Conservation (phyloP, 2,329 filamentous ascomycete genomes). For the Aspergillus piperis region DNA sequence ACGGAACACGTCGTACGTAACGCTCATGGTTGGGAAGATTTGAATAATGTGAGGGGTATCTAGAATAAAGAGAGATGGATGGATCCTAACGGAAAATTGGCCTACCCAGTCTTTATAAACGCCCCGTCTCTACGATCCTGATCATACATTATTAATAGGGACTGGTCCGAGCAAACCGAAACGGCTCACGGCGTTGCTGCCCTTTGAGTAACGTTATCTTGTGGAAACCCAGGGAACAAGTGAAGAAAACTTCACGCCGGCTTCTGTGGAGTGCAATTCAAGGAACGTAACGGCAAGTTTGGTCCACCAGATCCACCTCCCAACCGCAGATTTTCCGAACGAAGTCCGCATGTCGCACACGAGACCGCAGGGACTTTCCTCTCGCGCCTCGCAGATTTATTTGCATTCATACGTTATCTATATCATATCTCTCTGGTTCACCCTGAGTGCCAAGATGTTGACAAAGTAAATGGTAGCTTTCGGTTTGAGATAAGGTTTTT, state of each 20-base stretch:
- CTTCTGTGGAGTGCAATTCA: background rate
- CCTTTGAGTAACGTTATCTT: background rate
- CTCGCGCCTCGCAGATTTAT: background rate
- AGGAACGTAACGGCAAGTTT: background rate
- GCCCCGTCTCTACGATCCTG: background rate
- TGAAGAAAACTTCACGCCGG: background rate
- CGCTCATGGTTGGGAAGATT: background rate
- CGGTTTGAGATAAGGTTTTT: background rate
- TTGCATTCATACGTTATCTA: no score
- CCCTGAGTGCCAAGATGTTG: background rate
- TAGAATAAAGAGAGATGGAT: background rate
- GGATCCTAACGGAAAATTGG: background rate
- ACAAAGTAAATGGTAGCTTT: background rate
- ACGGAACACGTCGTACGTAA: slow-evolving; percentile 21
- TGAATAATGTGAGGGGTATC: background rate
- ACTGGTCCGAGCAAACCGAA: background rate
- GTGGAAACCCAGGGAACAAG: background rate
- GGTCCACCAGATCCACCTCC: background rate
- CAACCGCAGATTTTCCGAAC: background rate
- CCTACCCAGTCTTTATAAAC: background rate
- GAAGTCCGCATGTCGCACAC: background rate
- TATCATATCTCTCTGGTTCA: background rate
- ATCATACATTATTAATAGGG: background rate
- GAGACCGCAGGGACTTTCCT: background rate
- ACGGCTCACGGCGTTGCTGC: background rate